phyloP scores from a whole-genome alignment of 352 stramenopile genomes.

The Phytophthora hybrid region DNA sequence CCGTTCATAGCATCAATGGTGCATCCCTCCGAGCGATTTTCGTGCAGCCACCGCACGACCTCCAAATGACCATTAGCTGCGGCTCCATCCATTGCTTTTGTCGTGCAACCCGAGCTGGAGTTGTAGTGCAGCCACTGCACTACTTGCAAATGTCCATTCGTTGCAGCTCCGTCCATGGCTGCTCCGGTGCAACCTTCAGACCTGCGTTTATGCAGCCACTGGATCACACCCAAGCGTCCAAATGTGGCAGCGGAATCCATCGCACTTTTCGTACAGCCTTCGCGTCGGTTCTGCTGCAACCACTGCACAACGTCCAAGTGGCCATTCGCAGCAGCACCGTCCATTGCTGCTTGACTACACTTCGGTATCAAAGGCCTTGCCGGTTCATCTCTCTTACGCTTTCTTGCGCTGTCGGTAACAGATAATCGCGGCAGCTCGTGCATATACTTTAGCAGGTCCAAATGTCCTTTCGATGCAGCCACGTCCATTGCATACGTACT shows the following conservation, averaged over 20 bases:
- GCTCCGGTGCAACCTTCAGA: background rate
- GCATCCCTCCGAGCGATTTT: background rate
- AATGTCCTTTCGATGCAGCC: background rate
- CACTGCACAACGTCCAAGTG: background rate
- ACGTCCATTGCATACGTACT: background rate
- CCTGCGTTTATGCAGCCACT: background rate
- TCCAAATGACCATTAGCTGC: background rate
- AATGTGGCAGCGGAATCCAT: background rate
- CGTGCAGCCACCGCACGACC: background rate
- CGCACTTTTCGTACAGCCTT: background rate
- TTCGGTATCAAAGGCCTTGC: background rate
- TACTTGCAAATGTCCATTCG: background rate
- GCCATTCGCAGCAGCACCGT: background rate
- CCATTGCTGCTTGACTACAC: background rate
- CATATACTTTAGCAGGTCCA: background rate
- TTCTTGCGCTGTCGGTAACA: background rate
- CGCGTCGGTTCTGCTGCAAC: background rate
- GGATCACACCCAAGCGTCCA: background rate
- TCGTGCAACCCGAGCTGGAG: background rate
- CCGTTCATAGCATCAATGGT: background rate
- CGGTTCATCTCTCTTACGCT: background rate
- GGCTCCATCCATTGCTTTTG: background rate
- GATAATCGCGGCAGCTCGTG: background rate
- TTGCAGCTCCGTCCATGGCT: slow-evolving; percentile 2
- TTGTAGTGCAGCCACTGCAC: slow-evolving; percentile 1